Evolutionary conservation across 177 flowering plant species (phyloP), one percentile per base, ranked within the genome.

Genomic region (Vitis hybrid): DNA sequence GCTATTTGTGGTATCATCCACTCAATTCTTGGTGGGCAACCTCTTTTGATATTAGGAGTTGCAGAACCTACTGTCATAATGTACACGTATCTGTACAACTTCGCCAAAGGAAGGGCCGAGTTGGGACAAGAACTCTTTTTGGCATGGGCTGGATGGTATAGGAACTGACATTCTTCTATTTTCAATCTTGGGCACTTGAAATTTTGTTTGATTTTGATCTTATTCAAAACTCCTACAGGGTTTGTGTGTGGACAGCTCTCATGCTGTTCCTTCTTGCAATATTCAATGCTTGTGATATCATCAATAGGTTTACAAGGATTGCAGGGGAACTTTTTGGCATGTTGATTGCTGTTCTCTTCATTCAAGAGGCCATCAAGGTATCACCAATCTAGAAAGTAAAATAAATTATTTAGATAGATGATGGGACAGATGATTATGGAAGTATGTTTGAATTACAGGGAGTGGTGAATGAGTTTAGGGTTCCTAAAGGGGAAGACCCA

Each of bases 71-170:
- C 97, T 32, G 83, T 89, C 40, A 88, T 92, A 21, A 92, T 92
- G 97, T 92, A 92, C 79, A 76, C 84, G 7, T 91, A 85, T 70
- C 60, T 92, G 75, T 91, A 85, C 85, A 87, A 64, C 70, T 89
- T 92, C 63, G 69, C 83, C 57, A 87, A 83, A 74, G 79, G 65
- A n/a, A 81, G 80, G 70, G 54, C 66, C n/a, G 87, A 80, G 21
- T 65, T 92, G 67, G 98, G 94, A 2, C 56, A 10, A 12, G 75
- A 82, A n/a, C 80, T 91, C 23, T 91, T 74, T 82, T 75, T 93
- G 77, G 91, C 98, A 71, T 91, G 98, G 98, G 85, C 91, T 75
- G 94, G 91, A 80, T 93, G 98, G 91, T 88, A 79, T 17, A 10
- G 32, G n/a, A 72, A 64, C n/a, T 7, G 2, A 30, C 52, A 66